These are phyloP conservation scores for Houttuynia cordata DNA, from an alignment of 164 flowering plant genomes.

Conservation along the genomic window DNA sequence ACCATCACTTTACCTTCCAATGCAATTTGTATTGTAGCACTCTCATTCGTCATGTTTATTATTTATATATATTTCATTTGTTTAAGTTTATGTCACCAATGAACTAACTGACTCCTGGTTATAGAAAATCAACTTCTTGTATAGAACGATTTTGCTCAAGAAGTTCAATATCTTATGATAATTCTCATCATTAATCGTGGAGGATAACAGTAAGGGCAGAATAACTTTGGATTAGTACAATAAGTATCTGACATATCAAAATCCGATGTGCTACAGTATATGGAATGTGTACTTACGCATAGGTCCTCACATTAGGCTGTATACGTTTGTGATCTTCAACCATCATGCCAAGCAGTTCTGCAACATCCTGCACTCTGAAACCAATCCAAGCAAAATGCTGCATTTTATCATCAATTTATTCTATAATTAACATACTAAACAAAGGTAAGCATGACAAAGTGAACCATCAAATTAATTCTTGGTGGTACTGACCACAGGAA, in stretches of 20 bases:
- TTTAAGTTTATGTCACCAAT: too few relatives aligned
- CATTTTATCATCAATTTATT: not conserved
- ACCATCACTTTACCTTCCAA: too few relatives aligned
- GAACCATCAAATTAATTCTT: too few relatives aligned
- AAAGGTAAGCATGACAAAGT: too few relatives aligned
- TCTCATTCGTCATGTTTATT: too few relatives aligned
- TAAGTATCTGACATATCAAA: not conserved
- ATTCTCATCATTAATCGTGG: not conserved
- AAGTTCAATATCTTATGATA: not conserved
- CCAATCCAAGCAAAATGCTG: not conserved
- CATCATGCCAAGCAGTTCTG: slow-evolving; percentile 98
- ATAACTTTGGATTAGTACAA: not conserved
- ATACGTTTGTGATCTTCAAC: slow-evolving; percentile 85
- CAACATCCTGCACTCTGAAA: slow-evolving; percentile 88
- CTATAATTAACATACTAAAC: too few relatives aligned
- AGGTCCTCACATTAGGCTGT: slow-evolving; percentile 86
- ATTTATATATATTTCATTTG: too few relatives aligned
- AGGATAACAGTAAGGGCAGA: not conserved
- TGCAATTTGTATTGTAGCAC: too few relatives aligned
- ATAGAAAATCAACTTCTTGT: too few relatives aligned
- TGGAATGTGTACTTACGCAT: slow-evolving; percentile 50
- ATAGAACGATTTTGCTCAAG: not conserved
- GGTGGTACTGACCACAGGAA: too few relatives aligned
- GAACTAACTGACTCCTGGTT: too few relatives aligned
- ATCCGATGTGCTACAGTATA: not conserved